Evolutionary conservation across 192 early-diverging fungal genomes (phyloP).

Genomic region (Linnemannia elongata): DNA sequence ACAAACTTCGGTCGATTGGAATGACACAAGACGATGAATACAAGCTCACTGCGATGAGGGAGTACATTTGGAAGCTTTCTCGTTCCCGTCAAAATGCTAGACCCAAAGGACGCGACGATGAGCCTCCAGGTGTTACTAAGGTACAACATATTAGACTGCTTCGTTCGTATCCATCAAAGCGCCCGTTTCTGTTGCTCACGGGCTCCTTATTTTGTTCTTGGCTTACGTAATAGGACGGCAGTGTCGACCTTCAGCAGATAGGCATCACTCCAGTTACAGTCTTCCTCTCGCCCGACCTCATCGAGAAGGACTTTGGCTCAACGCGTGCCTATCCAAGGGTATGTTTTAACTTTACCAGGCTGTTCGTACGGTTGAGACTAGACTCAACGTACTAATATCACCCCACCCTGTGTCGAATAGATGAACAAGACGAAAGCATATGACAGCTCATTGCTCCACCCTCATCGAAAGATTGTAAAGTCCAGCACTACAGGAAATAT

Average conservation of each 20-base stretch:
- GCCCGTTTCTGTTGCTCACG: not conserved
- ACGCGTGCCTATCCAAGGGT: slow-evolving; percentile 25
- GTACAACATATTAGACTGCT: not conserved
- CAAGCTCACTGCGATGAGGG: slow-evolving; percentile 78
- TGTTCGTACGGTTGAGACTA: not conserved
- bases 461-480: slow-evolving; percentile 21
- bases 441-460: slow-evolving; percentile 13
- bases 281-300: slow-evolving; percentile 71
- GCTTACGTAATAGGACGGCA: slow-evolving; percentile 45
- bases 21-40: slow-evolving; percentile 84
- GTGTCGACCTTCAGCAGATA: slow-evolving; percentile 68
- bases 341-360: not conserved
- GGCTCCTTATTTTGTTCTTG: not conserved
- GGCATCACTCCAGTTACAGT: slow-evolving; percentile 77
- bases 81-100: slow-evolving; percentile 60
- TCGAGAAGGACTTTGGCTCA: slow-evolving; percentile 43
- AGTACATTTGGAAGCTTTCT: slow-evolving; percentile 84
- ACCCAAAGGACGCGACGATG: slow-evolving; percentile 51
- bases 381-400: not conserved
- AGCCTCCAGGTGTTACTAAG: slow-evolving; percentile 38
- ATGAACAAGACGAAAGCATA: slow-evolving; percentile 22
- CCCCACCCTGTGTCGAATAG: not conserved
- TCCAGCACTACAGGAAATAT: slow-evolving; percentile 39
- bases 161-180: not conserved
- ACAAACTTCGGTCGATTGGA: slow-evolving; percentile 72